Conservation (phyloP, 2,329 filamentous ascomycete genomes). For the Ascocoryne sarcoides region DNA sequence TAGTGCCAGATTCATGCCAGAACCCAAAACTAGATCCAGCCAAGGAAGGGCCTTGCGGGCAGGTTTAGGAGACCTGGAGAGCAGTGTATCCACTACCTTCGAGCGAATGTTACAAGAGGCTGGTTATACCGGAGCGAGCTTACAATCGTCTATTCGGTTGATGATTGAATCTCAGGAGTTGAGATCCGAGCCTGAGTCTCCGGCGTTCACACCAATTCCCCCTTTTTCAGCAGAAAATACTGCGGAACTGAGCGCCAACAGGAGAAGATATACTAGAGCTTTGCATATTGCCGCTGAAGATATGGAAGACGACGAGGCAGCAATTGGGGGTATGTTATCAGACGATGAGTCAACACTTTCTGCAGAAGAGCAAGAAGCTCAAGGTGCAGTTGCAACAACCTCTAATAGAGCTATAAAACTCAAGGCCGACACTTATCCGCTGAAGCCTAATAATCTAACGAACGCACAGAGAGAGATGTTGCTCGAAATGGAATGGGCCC, state of each 20-base stretch:
- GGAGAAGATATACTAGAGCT: slow-evolving; percentile 1
- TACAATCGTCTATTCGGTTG: slow-evolving; percentile 14
- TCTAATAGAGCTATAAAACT: slow-evolving; percentile 1
- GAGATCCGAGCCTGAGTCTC: not conserved
- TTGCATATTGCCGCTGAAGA: not conserved
- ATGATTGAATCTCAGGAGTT: slow-evolving; percentile 15
- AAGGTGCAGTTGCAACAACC: not conserved
- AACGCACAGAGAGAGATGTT: slow-evolving; percentile 60
- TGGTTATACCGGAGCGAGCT: slow-evolving; percentile 17
- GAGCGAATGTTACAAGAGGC: slow-evolving; percentile 22
- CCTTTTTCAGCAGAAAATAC: not conserved
- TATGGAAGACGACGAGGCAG: slow-evolving; percentile 1
- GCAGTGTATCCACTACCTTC: slow-evolving; percentile 2
- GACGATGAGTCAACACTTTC: slow-evolving; percentile 5
- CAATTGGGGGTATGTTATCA: not conserved
- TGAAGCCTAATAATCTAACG: slow-evolving; percentile 45
- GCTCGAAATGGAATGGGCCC: slow-evolving; percentile 59
- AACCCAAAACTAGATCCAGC: slow-evolving; percentile 24
- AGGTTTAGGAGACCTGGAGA: slow-evolving; percentile 1
- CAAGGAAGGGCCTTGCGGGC: not conserved
- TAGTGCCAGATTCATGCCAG: slow-evolving; percentile 28
- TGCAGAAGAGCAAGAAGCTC: not conserved
- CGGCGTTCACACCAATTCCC: not conserved
- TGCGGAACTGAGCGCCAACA: not conserved
- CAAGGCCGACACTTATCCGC: slow-evolving; percentile 11